Conservation (phyloP, 257 asterid species). For the Paulownia fortunei region DNA sequence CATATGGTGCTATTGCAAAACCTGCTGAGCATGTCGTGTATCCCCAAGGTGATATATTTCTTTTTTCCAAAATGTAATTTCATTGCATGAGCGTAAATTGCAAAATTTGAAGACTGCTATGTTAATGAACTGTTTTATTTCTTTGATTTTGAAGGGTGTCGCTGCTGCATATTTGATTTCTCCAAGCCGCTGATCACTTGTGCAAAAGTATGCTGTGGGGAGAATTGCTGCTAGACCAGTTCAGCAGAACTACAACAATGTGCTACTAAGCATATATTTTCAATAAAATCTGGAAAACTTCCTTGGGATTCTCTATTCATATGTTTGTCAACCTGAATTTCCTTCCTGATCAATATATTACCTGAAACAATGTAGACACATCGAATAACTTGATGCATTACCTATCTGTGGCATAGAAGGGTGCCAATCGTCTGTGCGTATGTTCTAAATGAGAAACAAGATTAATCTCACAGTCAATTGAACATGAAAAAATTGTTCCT, state of each 20-base stretch:
- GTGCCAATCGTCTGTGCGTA: not conserved
- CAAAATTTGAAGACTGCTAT: not conserved
- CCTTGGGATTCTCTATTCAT: not conserved
- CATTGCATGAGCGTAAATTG: not conserved
- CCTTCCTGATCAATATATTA: not conserved
- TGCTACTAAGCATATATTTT: slow-evolving; percentile 9
- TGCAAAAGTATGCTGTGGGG: slow-evolving; percentile 37
- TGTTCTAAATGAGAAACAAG: not conserved
- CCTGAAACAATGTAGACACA: not conserved
- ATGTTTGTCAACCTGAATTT: slow-evolving; percentile 7
- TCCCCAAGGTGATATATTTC: slow-evolving; percentile 34
- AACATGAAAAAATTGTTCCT: not conserved
- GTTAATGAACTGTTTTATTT: slow-evolving; percentile 2
- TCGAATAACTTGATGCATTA: not conserved
- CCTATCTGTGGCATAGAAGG: not conserved
- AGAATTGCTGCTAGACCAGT: slow-evolving; percentile 39
- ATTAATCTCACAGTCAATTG: not conserved
- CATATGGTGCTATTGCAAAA: slow-evolving; percentile 33
- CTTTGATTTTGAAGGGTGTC: slow-evolving; percentile 46
- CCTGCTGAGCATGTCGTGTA: slow-evolving; percentile 28
- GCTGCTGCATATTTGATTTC: slow-evolving; percentile 45
- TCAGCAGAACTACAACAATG: slow-evolving; percentile 13
- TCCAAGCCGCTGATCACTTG: slow-evolving; percentile 39
- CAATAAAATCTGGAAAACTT: slow-evolving; percentile 2
- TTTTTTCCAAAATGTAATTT: not conserved